These are phyloP conservation scores for Epichloe scottii DNA, from an alignment of 2,329 filamentous ascomycete genomes.

Conservation along the genomic window DNA sequence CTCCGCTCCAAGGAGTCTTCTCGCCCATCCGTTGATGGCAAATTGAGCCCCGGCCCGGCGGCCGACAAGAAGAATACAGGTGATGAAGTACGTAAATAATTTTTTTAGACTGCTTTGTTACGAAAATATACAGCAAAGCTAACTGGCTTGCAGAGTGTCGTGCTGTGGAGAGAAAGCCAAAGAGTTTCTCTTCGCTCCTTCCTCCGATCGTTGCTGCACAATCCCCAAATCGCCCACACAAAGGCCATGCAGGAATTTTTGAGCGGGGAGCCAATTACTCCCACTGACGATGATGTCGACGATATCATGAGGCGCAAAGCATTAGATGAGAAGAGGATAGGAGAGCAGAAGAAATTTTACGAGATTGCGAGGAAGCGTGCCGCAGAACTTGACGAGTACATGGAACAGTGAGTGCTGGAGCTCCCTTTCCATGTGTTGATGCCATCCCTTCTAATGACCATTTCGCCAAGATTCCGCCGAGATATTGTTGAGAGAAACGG, in stretches of 20 bases:
- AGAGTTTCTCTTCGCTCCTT: constrained; percentile 85
- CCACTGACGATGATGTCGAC: constrained; percentile 69
- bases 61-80: constrained; percentile 9
- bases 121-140: constrained; percentile 8
- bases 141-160: constrained; percentile 32
- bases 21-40: constrained; percentile 20
- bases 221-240: constrained; percentile 70
- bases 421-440: too few relatives aligned
- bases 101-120: background rate
- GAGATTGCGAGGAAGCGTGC: constrained; percentile 87
- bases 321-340: constrained; percentile 76
- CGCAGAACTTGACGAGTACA: constrained; percentile 89
- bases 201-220: constrained; percentile 73
- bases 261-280: constrained; percentile 54
- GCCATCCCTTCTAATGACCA: constrained; percentile 9
- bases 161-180: constrained; percentile 77
- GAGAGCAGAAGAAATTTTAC: constrained; percentile 90
- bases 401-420: constrained; percentile 61
- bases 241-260: constrained; percentile 79
- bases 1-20: constrained; percentile 18
- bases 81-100: constrained; percentile 14
- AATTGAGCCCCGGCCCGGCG: constrained; percentile 13
- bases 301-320: constrained; percentile 71
- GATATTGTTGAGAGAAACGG: constrained; percentile 65
- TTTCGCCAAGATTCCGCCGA: constrained; percentile 40